Conservation (phyloP, 2,329 filamentous ascomycete species). For the Claviceps pusilla region DNA sequence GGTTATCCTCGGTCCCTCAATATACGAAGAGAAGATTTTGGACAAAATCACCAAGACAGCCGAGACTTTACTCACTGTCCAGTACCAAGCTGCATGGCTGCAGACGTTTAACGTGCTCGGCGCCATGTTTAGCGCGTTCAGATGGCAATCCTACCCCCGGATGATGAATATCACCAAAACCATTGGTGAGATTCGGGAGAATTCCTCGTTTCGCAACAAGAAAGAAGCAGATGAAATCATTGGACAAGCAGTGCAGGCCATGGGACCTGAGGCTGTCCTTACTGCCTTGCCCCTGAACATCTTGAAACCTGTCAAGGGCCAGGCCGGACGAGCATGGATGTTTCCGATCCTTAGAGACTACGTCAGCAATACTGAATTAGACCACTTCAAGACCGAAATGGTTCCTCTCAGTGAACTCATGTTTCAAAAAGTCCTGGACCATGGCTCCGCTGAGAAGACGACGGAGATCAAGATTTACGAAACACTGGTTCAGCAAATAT, state of each 20-base stretch:
- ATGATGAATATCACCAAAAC: constrained; percentile 60
- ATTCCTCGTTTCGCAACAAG: constrained; percentile 80
- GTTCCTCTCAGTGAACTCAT: constrained; percentile 79
- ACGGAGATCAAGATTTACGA: constrained; percentile 98
- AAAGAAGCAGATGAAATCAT: constrained; percentile 88
- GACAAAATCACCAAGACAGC: constrained; percentile 64
- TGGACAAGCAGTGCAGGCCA: constrained; percentile 71
- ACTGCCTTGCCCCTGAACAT: constrained; percentile 77
- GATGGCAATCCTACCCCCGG: constrained; percentile 72
- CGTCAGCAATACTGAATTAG: constrained; percentile 73
- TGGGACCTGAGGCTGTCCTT: constrained; percentile 77
- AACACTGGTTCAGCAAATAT: constrained; percentile 87
- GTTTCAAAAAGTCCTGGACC: constrained; percentile 76
- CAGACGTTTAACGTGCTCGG: constrained; percentile 84
- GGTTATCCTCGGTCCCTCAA: constrained; percentile 73
- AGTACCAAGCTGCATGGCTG: constrained; percentile 87
- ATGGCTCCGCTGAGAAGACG: constrained; percentile 70
- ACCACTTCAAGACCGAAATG: constrained; percentile 74
- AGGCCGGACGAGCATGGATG: constrained; percentile 85
- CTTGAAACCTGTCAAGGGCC: constrained; percentile 55
- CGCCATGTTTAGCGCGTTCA: constrained; percentile 72
- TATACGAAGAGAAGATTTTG: constrained; percentile 81
- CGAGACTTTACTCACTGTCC: constrained; percentile 65
- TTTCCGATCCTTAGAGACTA: constrained; percentile 81
- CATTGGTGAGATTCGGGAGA: constrained; percentile 75